phyloP scores from a whole-genome alignment of 2,329 filamentous ascomycete species.

The Cladobotryum protrusum region DNA sequence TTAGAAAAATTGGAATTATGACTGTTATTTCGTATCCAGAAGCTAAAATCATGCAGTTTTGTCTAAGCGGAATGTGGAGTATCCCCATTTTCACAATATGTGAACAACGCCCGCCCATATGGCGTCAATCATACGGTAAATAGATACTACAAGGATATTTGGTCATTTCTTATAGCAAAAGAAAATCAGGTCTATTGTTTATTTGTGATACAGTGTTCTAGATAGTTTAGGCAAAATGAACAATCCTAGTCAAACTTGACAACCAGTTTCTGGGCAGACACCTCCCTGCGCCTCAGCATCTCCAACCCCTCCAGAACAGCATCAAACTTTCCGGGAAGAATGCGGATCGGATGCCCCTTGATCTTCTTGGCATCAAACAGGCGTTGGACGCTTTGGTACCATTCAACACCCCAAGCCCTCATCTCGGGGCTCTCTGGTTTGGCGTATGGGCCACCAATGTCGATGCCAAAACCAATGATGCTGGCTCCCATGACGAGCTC shows the following conservation, averaged over 20 bases:
- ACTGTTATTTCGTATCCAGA: too few relatives aligned
- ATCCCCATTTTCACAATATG: too few relatives aligned
- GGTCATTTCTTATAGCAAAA: too few relatives aligned
- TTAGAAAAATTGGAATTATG: too few relatives aligned
- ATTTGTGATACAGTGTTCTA: too few relatives aligned
- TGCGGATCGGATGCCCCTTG: not conserved
- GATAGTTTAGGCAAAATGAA: not conserved
- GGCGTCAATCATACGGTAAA: too few relatives aligned
- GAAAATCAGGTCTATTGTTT: too few relatives aligned
- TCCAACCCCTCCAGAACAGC: not conserved
- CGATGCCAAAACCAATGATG: not conserved
- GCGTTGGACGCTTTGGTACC: not conserved
- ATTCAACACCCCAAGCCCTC: not conserved
- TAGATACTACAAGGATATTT: too few relatives aligned
- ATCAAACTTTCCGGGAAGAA: not conserved
- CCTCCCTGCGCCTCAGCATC: not conserved
- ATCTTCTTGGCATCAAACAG: not conserved
- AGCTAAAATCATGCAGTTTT: too few relatives aligned
- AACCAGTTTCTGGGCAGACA: not conserved
- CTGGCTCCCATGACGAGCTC: not conserved
- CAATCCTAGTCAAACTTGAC: not conserved
- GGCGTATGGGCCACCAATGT: not conserved
- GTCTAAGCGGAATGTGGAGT: too few relatives aligned
- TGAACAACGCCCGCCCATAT: too few relatives aligned
- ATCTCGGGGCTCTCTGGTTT: not conserved